Base-by-base conservation (phyloP, 208 protist species). In the Blastocrithidia nonstop region DNA sequence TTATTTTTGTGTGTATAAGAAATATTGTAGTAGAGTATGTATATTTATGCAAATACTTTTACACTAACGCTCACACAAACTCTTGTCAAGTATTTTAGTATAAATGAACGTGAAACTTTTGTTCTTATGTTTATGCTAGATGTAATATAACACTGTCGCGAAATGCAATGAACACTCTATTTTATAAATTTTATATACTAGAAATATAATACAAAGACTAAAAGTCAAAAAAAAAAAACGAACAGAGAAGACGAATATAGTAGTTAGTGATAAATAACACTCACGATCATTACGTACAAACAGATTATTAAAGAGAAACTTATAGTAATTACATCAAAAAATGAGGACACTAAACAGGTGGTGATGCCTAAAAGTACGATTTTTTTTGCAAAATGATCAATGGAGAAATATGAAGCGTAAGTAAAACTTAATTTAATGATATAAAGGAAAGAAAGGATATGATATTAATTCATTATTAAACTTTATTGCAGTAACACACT, bases 11-110 rank as follows among this genome's bases (percentile, higher is more conserved):
- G n/a, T n/a, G n/a, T n/a, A 60, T 53, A 2, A 58, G 35, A 11
- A 51, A 41, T 6, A 36, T 39, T 22, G 57, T 50, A 27, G 25
- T 43, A 42, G 17, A 29, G 15, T n/a, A 3, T 26, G 29, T 20
- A 23, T 50, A 26, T 45, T 72, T 57, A 5, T 63, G 64, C 4
- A 77, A 49, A 11, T 50, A 64, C 60, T 92, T 72, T 8, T 88
- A 56, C 13, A 52, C 66, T 9, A 58, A 47, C 50, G 66, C 71
- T 59, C 71, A 84, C n/a, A 85, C 52, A 44, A 78, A 54, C 26
- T 75, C 72, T 13, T 54, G 55, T 35, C 54, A 92, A 88, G 46
- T 87, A 71, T 54, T 57, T 69, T 5, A 76, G 77, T 51, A 88
- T 45, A 27, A 84, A 52, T 44, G 68, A 61, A 33, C 61, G 40